A percentile compares a stretch with the other conserved stretches of the same genome.
Evolutionary conservation across 176 grass and related monocot genomes (phyloP).

Genomic region (barley (Hordeum vulgare)): DNA sequence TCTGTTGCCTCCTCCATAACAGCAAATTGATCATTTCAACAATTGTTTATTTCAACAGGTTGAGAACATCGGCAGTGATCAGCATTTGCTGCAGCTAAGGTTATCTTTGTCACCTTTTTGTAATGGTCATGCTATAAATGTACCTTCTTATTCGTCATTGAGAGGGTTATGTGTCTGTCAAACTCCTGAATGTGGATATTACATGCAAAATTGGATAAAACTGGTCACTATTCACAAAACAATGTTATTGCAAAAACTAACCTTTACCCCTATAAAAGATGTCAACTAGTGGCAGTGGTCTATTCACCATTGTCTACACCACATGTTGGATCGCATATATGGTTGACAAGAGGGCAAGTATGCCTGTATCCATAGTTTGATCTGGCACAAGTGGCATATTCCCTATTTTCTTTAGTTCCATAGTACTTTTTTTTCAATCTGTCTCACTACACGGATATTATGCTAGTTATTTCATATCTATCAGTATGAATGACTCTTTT

Average conservation of each 20-base stretch:
- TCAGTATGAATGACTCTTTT: background rate
- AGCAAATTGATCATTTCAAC: background rate
- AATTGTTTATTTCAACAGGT: conserved; percentile 33
- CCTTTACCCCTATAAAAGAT: background rate
- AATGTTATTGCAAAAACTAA: background rate
- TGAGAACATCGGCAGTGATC: conserved; percentile 66
- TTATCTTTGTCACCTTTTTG: conserved; percentile 23
- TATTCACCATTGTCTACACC: background rate
- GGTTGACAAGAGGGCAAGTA: background rate
- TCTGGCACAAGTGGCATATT: background rate
- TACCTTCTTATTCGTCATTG: background rate
- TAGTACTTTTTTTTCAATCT: background rate
- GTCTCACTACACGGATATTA: background rate
- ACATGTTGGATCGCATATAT: conserved; percentile 2
- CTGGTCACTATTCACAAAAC: background rate
- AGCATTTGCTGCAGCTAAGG: conserved; percentile 91
- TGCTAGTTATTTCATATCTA: conserved; percentile 10
- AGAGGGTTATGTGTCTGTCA: background rate
- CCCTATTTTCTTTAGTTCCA: background rate
- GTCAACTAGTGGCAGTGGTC: background rate
- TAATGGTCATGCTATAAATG: background rate
- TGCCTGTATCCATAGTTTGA: background rate
- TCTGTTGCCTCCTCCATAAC: conserved; percentile 10
- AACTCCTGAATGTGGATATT: background rate
- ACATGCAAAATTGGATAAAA: conserved; percentile 1